These are phyloP conservation scores for Prunus dulcis DNA, from an alignment of 306 rosid species.

Conservation along the genomic window DNA sequence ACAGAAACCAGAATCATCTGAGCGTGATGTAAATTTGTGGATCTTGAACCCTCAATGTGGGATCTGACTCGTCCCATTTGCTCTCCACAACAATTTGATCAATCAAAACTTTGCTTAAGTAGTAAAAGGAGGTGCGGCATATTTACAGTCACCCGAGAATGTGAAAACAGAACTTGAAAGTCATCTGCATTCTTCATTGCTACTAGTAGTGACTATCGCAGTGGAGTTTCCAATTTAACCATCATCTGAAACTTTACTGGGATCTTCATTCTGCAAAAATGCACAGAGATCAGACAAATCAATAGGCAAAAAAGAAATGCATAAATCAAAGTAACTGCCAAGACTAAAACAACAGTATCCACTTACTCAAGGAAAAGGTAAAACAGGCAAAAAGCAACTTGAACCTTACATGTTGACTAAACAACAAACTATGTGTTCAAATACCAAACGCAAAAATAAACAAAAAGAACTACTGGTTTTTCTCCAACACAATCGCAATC, in stretches of 20 bases:
- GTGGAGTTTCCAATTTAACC: not conserved
- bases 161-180: not conserved
- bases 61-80: not conserved
- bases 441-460: not conserved
- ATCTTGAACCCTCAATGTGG: not conserved
- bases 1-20: not conserved
- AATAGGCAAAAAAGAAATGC: not conserved
- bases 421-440: not conserved
- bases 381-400: not conserved
- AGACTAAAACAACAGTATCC: not conserved
- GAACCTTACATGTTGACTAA: not conserved
- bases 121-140: not conserved
- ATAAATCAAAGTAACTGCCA: not conserved
- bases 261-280: constrained; percentile 10
- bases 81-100: not conserved
- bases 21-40: not conserved
- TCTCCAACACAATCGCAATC: not conserved
- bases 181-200: constrained; percentile 7
- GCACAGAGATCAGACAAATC: not conserved
- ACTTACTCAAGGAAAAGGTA: not conserved
- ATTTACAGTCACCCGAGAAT: not conserved
- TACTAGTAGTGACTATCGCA: constrained; percentile 1
- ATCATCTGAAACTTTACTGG: constrained; percentile 9
- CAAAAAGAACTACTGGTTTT: not conserved
- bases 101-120: too few species aligned